Evolutionary conservation across 2,329 filamentous ascomycete genomes (phyloP).

Genomic region (Zarea fungicola): DNA sequence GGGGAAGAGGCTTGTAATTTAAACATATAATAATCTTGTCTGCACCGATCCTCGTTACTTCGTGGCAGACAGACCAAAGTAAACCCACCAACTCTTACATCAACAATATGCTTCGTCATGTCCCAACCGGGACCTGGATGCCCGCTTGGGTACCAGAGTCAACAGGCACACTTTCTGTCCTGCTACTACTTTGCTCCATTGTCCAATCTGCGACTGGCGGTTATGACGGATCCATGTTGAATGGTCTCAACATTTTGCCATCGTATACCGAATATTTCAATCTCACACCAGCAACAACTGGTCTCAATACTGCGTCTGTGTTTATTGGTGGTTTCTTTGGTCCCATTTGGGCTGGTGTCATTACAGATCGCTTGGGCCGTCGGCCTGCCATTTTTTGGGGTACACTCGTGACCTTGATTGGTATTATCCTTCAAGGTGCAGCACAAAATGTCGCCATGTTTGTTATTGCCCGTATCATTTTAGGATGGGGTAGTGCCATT

Average conservation of each 20-base stretch:
- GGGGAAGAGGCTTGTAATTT: too few species aligned
- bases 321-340: constrained; percentile 46
- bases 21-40: too few species aligned
- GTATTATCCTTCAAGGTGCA: constrained; percentile 41
- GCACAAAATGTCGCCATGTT: constrained; percentile 50
- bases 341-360: constrained; percentile 35
- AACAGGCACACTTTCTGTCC: constrained; percentile 31
- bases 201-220: constrained; percentile 34
- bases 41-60: too few species aligned
- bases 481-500: constrained; percentile 41
- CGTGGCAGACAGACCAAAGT: too few species aligned
- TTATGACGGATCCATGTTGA: constrained; percentile 49
- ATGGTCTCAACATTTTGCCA: constrained; percentile 52
- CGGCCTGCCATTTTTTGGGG: constrained; percentile 43
- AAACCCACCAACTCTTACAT: neutral
- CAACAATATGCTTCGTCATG: constrained; percentile 3
- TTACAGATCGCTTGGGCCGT: constrained; percentile 38
- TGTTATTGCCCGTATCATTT: constrained; percentile 39
- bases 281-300: constrained; percentile 46
- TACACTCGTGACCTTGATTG: constrained; percentile 33
- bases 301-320: constrained; percentile 50
- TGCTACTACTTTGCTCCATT: constrained; percentile 39
- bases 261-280: constrained; percentile 52
- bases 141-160: constrained; percentile 42
- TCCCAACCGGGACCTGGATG: constrained; percentile 39